Evolutionary conservation across 2,329 filamentous ascomycete genomes (phyloP).

Genomic region (Trichoderma asperellum): DNA sequence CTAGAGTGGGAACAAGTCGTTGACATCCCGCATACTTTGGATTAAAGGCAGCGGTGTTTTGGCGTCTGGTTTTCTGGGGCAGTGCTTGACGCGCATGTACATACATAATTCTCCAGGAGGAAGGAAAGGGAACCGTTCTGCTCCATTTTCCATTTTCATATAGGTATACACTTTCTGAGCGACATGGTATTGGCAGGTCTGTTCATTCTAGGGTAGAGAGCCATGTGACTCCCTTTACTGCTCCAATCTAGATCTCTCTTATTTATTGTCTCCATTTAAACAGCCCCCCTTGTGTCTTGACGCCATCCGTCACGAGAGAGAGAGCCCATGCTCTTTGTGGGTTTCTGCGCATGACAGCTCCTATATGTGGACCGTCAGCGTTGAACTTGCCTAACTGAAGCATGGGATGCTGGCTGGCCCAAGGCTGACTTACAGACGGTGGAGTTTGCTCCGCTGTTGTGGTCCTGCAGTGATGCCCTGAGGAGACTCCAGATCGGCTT

Average conservation of each 20-base stretch:
- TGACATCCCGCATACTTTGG: constrained; percentile 20
- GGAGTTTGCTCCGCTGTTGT: constrained; percentile 10
- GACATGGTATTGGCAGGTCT: background rate
- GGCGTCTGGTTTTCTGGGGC: constrained; percentile 24
- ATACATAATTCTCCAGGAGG: background rate
- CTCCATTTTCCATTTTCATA: constrained; percentile 5
- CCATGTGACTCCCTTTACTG: constrained; percentile 15
- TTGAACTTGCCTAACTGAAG: background rate
- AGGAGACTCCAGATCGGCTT: background rate
- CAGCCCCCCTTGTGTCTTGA: constrained; percentile 7
- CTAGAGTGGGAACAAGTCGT: constrained; percentile 44
- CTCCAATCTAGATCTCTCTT: constrained; percentile 3
- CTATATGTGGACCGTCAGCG: background rate
- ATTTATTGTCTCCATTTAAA: background rate
- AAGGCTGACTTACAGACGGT: background rate
- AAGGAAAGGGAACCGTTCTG: background rate
- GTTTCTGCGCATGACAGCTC: background rate
- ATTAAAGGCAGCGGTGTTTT: constrained; percentile 26
- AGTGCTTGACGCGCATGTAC: background rate
- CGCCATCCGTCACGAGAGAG: background rate
- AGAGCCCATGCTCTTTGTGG: constrained; percentile 11
- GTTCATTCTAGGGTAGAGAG: background rate
- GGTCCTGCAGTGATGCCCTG: background rate
- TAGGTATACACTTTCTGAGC: background rate
- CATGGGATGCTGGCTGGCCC: background rate